These are phyloP conservation scores for Vanderwaltozyma yarrowii DNA, from an alignment of 805 yeast species.

Conservation along the genomic window DNA sequence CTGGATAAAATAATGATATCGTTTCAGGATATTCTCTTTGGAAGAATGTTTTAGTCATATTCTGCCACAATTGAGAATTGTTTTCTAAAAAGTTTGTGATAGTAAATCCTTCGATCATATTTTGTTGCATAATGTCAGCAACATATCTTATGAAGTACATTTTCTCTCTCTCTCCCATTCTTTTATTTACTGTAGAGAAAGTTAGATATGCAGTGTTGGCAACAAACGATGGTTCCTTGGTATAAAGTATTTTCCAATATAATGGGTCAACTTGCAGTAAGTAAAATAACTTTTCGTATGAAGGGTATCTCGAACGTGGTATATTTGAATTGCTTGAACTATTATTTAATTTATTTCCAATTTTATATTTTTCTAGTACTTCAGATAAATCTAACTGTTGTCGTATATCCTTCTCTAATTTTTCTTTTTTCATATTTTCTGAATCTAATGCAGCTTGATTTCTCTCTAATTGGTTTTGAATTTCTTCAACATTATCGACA, in stretches of 20 bases:
- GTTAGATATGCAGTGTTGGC: slow-evolving; percentile 21
- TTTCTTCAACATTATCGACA: slow-evolving; percentile 61
- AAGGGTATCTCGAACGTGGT: slow-evolving; percentile 13
- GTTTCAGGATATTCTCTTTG: slow-evolving; percentile 30
- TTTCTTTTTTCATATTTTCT: slow-evolving; percentile 60
- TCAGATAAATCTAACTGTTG: slow-evolving; percentile 72
- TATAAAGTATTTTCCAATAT: slow-evolving; percentile 52
- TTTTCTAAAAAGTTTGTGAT: slow-evolving; percentile 20
- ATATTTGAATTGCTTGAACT: background rate
- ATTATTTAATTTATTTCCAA: background rate
- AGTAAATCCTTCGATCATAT: slow-evolving; percentile 24
- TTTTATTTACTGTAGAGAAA: slow-evolving; percentile 23
- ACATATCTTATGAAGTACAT: slow-evolving; percentile 52
- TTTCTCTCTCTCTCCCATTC: slow-evolving; percentile 49
- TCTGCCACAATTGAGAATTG: slow-evolving; percentile 33
- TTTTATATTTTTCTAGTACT: slow-evolving; percentile 54
- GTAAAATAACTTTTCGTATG: slow-evolving; percentile 68
- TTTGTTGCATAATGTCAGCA: slow-evolving; percentile 35
- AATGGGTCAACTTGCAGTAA: slow-evolving; percentile 73
- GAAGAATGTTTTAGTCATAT: slow-evolving; percentile 32
- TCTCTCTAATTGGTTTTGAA: slow-evolving; percentile 59
- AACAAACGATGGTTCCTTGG: slow-evolving; percentile 25
- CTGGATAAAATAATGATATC: slow-evolving; percentile 28
- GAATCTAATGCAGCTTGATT: slow-evolving; percentile 59
- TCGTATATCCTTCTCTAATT: slow-evolving; percentile 61